phyloP scores from a whole-genome alignment of 75 land plant genomes.

The Selaginella tamariscina region DNA sequence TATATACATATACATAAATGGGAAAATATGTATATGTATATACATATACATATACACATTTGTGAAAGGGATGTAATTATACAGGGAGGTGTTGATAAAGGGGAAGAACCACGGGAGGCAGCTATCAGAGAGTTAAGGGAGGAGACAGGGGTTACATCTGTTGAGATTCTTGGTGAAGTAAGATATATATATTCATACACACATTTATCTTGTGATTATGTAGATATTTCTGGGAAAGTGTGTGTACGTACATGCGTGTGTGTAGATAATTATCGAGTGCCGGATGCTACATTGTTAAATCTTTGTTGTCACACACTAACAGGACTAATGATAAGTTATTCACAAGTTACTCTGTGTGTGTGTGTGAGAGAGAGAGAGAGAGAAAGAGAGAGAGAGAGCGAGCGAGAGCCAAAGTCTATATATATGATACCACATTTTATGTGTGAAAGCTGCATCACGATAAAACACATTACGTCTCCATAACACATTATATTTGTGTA shows the following conservation, averaged over 20 bases:
- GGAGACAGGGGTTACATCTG: slow-evolving; percentile 77
- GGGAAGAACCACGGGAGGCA: slow-evolving; percentile 59
- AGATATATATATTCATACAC: background rate
- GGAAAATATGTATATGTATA: background rate
- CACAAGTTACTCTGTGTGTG: no score
- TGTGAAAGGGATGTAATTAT: background rate
- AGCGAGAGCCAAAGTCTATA: no score
- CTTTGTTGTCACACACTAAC: no score
- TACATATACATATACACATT: background rate
- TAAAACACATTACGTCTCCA: slow-evolving; percentile 1
- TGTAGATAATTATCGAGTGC: background rate
- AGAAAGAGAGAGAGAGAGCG: no score
- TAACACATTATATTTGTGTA: background rate
- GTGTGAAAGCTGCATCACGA: background rate
- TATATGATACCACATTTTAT: no score
- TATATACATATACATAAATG: background rate
- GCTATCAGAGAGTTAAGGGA: slow-evolving; percentile 65
- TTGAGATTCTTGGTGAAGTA: slow-evolving; percentile 67
- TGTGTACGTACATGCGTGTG: background rate
- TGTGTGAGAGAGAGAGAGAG: no score
- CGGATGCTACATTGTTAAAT: background rate
- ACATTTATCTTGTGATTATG: background rate
- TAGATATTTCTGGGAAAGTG: background rate
- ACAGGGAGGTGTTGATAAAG: slow-evolving; percentile 81
- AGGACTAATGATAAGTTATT: no score